These are phyloP conservation scores for Ajuga chamaepitys DNA, from an alignment of 257 asterid genomes.

Conservation along the genomic window DNA sequence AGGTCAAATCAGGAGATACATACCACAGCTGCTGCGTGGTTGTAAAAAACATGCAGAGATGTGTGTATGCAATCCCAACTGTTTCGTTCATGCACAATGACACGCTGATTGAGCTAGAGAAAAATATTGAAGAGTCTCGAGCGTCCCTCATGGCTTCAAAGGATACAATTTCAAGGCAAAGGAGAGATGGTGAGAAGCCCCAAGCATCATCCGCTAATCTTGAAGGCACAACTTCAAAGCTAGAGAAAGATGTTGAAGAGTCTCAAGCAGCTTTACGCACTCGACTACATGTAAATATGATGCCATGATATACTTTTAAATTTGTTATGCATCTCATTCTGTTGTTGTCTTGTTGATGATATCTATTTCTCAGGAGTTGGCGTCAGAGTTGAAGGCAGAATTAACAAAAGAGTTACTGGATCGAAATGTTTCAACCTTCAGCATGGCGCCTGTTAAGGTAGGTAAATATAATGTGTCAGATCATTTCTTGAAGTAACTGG, in stretches of 20 bases:
- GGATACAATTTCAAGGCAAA: slow-evolving; percentile 32
- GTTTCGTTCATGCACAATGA: slow-evolving; percentile 44
- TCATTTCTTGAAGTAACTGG: not conserved
- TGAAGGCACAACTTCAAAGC: slow-evolving; percentile 37
- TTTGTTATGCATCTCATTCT: slow-evolving; percentile 14
- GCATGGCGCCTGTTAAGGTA: slow-evolving; percentile 91
- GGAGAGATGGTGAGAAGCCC: slow-evolving; percentile 30
- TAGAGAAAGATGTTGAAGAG: slow-evolving; percentile 55
- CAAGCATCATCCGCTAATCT: slow-evolving; percentile 16
- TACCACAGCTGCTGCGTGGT: slow-evolving; percentile 91
- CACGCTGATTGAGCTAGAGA: slow-evolving; percentile 45
- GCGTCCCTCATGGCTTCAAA: slow-evolving; percentile 42
- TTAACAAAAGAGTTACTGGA: slow-evolving; percentile 48
- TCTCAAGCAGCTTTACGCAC: slow-evolving; percentile 51
- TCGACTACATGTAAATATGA: slow-evolving; percentile 58
- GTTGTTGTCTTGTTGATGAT: slow-evolving; percentile 18
- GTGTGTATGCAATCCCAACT: slow-evolving; percentile 78
- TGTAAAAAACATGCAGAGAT: slow-evolving; percentile 80
- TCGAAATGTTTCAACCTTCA: slow-evolving; percentile 61
- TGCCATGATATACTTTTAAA: not conserved
- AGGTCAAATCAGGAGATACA: slow-evolving; percentile 73
- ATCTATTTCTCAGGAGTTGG: slow-evolving; percentile 56
- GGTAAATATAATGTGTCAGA: slow-evolving; percentile 19
- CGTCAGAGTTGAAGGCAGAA: slow-evolving; percentile 71
- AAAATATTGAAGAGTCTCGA: slow-evolving; percentile 49